Percentiles rank a stretch among this genome's conserved stretches.
phyloP scores from a whole-genome alignment of 495 filamentous ascomycete species.

The Tuber indicum region DNA sequence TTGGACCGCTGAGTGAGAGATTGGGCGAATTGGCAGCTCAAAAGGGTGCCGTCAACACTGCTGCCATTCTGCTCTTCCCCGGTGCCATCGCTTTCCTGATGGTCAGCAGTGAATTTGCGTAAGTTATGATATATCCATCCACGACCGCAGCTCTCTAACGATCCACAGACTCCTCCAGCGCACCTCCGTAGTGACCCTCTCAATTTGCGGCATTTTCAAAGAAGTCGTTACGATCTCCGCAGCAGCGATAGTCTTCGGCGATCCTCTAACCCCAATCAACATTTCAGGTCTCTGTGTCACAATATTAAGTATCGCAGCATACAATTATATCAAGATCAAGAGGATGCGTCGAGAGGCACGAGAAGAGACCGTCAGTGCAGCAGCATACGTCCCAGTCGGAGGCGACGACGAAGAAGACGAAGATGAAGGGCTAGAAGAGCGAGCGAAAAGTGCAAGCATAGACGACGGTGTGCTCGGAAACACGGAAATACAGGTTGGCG shows the following conservation, averaged over 20 bases:
- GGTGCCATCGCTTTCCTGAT: conserved; percentile 90
- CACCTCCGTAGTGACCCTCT: conserved; percentile 90
- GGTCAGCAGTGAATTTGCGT: conserved; percentile 91
- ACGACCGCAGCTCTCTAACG: conserved; percentile 2
- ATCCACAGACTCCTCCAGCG: conserved; percentile 67
- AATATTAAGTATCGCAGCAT: conserved; percentile 73
- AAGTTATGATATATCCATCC: conserved; percentile 6
- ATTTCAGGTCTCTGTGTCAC: conserved; percentile 81
- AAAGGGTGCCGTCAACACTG: conserved; percentile 56
- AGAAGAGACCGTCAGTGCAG: conserved; percentile 17
- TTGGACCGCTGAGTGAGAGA: conserved; percentile 57
- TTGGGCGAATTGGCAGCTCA: conserved; percentile 55
- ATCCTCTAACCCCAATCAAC: conserved; percentile 83
- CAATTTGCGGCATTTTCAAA: conserved; percentile 97
- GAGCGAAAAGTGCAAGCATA: neutral
- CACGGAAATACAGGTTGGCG: conserved; percentile 1
- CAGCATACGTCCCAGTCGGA: conserved; percentile 29
- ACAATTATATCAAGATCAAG: conserved; percentile 89
- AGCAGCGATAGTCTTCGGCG: conserved; percentile 81
- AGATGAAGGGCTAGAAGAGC: conserved; percentile 14
- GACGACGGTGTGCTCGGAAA: neutral
- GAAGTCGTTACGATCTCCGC: conserved; percentile 94
- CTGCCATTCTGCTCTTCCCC: conserved; percentile 73
- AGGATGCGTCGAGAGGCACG: conserved; percentile 75
- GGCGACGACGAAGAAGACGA: conserved; percentile 22